Base-by-base conservation (phyloP, 306 rosid genomes). In the Dicorynia guianensis region DNA sequence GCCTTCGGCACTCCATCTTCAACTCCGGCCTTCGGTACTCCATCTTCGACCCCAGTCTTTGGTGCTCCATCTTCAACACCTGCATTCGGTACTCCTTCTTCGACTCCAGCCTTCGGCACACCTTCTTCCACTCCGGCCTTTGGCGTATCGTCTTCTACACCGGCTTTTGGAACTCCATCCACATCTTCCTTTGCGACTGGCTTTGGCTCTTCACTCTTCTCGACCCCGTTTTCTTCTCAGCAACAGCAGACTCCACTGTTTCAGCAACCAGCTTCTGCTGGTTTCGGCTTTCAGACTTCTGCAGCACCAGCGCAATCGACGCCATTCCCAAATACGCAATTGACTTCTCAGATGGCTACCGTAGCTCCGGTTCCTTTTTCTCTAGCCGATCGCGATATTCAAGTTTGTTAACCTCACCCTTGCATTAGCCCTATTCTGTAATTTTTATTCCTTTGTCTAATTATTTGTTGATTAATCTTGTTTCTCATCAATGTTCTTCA, bases 311-410 rank as follows among this genome's bases (percentile, higher is more conserved):
- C 85, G 9, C 98, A 89, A 71, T 53, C 86, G 14, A 53, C 83
- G 47, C 77, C 72, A 0, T 88, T 86, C 60, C 77, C 87, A 25
- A 87, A 82, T 67, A 72, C 90, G 20, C 97, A 92, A 67, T 84
- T 90, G 75, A 92, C 87, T 36, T 87, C 96, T 69, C 96, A 88
- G 87, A 96, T 96, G 98, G 99, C 99, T 49, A 94, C 90, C 1
- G 99, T 96, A 5, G 87, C 97, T 38, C 93, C 98, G 3, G 89
- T 92, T 62, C 87, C 99, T 36, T 92, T 89, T 77, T 95, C 97
- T 78, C 87, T 89, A 11, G 93, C 99, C 42, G 97, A 95, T 85
- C 97, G 96, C 52, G 97, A 95, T 71, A 74, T 95, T 86, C 97
- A 90, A 73, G 99, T 95, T 59, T 8, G 57, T 7, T 57, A 53